These are phyloP conservation scores for Fusarium decemcellulare DNA, from an alignment of 2,329 filamentous ascomycete genomes.

Conservation along the genomic window DNA sequence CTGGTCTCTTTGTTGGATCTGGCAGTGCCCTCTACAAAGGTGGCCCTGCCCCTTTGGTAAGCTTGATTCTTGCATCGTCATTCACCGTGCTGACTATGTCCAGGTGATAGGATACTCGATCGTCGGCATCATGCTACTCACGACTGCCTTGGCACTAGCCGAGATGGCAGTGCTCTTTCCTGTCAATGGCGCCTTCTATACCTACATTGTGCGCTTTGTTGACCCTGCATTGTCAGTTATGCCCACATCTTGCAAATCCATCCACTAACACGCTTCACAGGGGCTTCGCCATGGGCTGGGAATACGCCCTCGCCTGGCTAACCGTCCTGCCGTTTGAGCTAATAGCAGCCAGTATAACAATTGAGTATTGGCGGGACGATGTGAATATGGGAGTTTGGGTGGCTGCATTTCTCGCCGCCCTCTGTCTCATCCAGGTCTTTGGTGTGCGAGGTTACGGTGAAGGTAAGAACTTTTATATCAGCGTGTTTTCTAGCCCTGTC, in stretches of 20 bases:
- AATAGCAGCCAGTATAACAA: slow-evolving; percentile 87
- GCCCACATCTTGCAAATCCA: background rate
- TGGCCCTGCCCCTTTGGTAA: slow-evolving; percentile 54
- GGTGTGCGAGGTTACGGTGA: slow-evolving; percentile 92
- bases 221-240: slow-evolving; percentile 78
- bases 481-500: background rate
- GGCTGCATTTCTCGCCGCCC: slow-evolving; percentile 81
- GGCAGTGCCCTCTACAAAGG: slow-evolving; percentile 64
- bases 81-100: background rate
- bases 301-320: slow-evolving; percentile 92
- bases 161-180: slow-evolving; percentile 94
- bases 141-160: slow-evolving; percentile 78
- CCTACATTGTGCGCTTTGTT: slow-evolving; percentile 91
- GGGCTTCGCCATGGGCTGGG: slow-evolving; percentile 97
- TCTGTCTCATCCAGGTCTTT: slow-evolving; percentile 87
- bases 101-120: background rate
- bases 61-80: background rate
- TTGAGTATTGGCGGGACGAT: slow-evolving; percentile 80
- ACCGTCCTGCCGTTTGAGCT: slow-evolving; percentile 88
- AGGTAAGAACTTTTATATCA: slow-evolving; percentile 9
- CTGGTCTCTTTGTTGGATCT: slow-evolving; percentile 72
- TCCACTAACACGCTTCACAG: slow-evolving; percentile 47
- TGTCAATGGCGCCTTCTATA: slow-evolving; percentile 91
- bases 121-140: slow-evolving; percentile 29
- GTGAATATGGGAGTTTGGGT: slow-evolving; percentile 84